These are phyloP conservation scores for Termitomyces sp. DNA, from an alignment of 768 basidiomycete species.

Conservation along the genomic window DNA sequence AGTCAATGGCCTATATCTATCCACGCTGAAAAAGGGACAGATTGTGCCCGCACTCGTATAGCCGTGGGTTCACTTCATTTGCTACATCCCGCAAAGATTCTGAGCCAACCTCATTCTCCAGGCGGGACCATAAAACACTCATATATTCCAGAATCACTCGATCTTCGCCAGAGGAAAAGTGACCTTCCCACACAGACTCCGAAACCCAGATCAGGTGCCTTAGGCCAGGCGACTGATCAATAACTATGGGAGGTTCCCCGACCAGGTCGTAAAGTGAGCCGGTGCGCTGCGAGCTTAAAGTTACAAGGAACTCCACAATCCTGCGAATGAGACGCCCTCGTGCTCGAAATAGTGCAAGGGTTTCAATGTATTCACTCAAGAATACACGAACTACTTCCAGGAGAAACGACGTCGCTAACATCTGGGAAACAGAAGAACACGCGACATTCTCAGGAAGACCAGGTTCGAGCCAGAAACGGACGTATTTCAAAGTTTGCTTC, in stretches of 20 bases:
- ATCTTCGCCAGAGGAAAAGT: background rate
- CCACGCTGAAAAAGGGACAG: background rate
- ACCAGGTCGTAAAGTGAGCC: background rate
- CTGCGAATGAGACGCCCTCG: background rate
- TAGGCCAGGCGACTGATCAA: background rate
- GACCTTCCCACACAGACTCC: background rate
- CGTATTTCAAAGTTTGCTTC: constrained; percentile 8
- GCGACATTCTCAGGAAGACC: background rate
- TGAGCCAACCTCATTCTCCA: background rate
- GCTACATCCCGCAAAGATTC: background rate
- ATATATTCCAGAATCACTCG: background rate
- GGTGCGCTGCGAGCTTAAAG: background rate
- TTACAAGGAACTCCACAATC: background rate
- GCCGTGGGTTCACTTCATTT: background rate
- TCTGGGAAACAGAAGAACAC: background rate
- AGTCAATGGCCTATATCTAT: background rate
- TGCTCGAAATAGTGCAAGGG: background rate
- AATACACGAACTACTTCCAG: constrained; percentile 1
- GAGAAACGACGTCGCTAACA: background rate
- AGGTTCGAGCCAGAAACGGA: constrained; percentile 6
- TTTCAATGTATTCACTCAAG: background rate
- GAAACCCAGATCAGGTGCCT: background rate
- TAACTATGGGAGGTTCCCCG: background rate
- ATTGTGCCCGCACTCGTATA: background rate
- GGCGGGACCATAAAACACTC: background rate